These are phyloP conservation scores for Mucor mucedo DNA, from an alignment of 371 early-diverging fungal species.

Conservation along the genomic window DNA sequence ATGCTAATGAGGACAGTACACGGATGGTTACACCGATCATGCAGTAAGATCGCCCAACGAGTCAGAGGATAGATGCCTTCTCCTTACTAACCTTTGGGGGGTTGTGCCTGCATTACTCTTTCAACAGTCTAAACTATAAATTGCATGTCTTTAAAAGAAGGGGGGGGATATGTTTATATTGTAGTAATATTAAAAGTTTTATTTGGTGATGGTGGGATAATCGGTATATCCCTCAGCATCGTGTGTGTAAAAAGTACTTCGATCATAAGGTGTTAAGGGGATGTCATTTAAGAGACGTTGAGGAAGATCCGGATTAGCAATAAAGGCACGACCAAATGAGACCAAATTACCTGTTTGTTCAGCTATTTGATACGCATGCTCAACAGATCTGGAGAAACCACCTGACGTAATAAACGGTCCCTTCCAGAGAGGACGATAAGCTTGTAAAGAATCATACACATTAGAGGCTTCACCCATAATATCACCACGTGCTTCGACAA, in stretches of 20 bases:
- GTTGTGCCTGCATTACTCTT: too few species aligned
- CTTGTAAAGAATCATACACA: constrained; percentile 16
- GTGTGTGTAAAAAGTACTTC: constrained; percentile 24
- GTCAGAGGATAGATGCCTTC: too few species aligned
- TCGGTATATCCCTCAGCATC: constrained; percentile 29
- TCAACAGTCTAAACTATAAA: too few species aligned
- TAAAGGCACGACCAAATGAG: constrained; percentile 29
- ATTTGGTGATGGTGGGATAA: constrained; percentile 17
- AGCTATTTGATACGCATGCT: constrained; percentile 15
- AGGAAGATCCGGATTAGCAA: constrained; percentile 36
- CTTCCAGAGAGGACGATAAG: constrained; percentile 29
- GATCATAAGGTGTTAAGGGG: constrained; percentile 10
- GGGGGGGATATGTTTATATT: too few species aligned
- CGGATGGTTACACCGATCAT: too few species aligned
- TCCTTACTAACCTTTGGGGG: too few species aligned
- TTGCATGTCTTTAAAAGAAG: too few species aligned
- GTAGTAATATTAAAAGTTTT: too few species aligned
- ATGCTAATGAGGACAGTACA: too few species aligned
- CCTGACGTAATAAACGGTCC: constrained; percentile 26
- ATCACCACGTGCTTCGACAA: constrained; percentile 23
- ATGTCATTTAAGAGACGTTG: constrained; percentile 8
- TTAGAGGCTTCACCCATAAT: neutral
- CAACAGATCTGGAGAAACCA: constrained; percentile 15
- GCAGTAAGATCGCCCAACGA: too few species aligned
- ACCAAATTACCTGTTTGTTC: constrained; percentile 26